Evolutionary conservation across 768 basidiomycete species (phyloP).

Genomic region (Panellus pusillus): DNA sequence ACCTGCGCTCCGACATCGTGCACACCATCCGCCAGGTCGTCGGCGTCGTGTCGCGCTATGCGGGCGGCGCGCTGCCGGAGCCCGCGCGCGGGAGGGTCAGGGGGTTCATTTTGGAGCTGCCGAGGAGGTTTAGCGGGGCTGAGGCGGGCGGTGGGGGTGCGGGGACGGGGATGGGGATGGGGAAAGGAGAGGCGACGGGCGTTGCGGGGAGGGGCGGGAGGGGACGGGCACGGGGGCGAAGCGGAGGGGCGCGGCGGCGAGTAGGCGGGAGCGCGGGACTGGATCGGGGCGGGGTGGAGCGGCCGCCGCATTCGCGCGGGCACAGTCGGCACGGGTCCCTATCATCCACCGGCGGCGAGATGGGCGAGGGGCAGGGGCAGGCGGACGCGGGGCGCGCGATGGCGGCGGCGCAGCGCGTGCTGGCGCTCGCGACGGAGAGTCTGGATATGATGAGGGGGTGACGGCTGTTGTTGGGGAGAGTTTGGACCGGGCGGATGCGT

Average conservation of each 20-base stretch:
- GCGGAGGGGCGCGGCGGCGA: constrained; percentile 38
- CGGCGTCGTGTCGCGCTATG: constrained; percentile 81
- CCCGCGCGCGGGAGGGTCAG: constrained; percentile 75
- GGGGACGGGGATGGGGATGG: constrained; percentile 31
- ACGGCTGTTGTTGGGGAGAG: constrained; percentile 87
- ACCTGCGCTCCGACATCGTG: constrained; percentile 81
- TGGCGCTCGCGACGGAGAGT: constrained; percentile 87
- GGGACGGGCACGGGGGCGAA: constrained; percentile 29
- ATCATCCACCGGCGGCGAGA: neutral
- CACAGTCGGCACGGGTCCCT: constrained; percentile 13
- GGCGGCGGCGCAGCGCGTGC: constrained; percentile 75
- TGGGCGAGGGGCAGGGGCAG: constrained; percentile 4
- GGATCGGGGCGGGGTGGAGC: constrained; percentile 25
- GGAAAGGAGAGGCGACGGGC: constrained; percentile 31
- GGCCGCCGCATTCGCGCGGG: constrained; percentile 19
- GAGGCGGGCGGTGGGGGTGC: constrained; percentile 19
- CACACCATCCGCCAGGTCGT: constrained; percentile 88
- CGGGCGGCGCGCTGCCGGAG: constrained; percentile 84
- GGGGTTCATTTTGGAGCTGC: constrained; percentile 76
- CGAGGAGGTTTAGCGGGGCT: constrained; percentile 32
- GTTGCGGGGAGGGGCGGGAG: constrained; percentile 29
- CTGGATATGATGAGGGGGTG: constrained; percentile 91
- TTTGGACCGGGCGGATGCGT: constrained; percentile 85
- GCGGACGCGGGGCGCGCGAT: constrained; percentile 55
- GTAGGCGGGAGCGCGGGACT: constrained; percentile 42